Base-by-base conservation (phyloP, 1,139 yeast genomes). In the Saccharomyces hybrid region DNA sequence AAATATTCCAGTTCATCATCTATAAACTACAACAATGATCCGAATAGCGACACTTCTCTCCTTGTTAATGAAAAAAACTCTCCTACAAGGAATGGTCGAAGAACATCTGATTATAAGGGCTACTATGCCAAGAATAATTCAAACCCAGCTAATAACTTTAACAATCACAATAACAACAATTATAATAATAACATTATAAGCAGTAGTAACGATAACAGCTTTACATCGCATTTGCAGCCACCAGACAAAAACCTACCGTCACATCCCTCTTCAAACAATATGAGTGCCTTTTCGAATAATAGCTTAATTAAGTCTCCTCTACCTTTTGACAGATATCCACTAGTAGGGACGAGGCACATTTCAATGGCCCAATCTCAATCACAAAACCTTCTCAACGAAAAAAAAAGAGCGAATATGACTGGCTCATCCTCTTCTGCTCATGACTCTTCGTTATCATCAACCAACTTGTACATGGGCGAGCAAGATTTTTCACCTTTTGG, bases 401-500 rank as follows among this genome's bases (percentile, higher is more conserved):
- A 47, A 58, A 57, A 47, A 32, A 55, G 32, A 26, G 38, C 26
- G 14, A n/a, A 14, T 27, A 34, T 8, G 16, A 20, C 31, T 5
- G 26, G 25, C n/a, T 30, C 31, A 31, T 32, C 31, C 7, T 26
- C 16, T 23, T 23, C 16, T 46, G 23, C 25, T 14, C 23, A 23
- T n/a, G 27, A 26, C 1, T 60, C 62, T 38, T 68, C 73, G 0
- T 68, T 69, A 25, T 56, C 57, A 5, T 62, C 64, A 8, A 60
- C 65, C 4, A 64, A 70, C 54, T 73, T 72, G 25, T 70, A 70
- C 56, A 58, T 71, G 50, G 69, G 66, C 32, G 77, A 73, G 65
- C 75, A 78, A 6, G 83, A 79, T 60, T 78, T 83, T 62, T 83
- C 90, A 52, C 97, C 97, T 1, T 90, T 90, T 74, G 97, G 97